Base-by-base conservation (phyloP, 768 basidiomycete genomes). In the Panaeolus papilionaceus region DNA sequence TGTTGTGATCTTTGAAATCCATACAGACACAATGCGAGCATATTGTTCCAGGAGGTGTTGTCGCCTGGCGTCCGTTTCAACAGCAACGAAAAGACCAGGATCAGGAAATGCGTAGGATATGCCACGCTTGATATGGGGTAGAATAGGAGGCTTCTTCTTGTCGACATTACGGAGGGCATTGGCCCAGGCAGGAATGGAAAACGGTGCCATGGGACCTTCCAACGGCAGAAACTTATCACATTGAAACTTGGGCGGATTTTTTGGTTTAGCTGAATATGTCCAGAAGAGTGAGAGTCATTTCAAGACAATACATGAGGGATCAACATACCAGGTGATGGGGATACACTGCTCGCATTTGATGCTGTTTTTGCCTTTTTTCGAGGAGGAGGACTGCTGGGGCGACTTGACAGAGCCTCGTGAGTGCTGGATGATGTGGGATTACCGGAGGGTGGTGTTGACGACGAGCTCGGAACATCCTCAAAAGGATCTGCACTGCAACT, bases 141-240 rank as follows among this genome's bases (percentile, higher is more conserved):
- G 33, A 33, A 5, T 2, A 33, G 33, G 33, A 33, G 1, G 1
- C 33, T 33, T 1, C 33, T 33, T 33, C 33, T 2, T 33, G 33
- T 33, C 33, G 2, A 33, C 33, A 33, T 33, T 33, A 33, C 33
- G 33, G 33, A 33, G 33, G 5, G 33, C 33, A 33, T 33, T 33
- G 33, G 33, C 33, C 33, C 33, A 33, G 5, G 33, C 33, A 33
- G 33, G 33, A 33, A 33, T 33, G 2, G 64, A 38, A 54, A 54
- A 65, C 37, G 64, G 64, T 33, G 54, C 49, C n/a, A 66, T 6
- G 1, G 38, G 65, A 26, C 65, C 61, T 11, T 61, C 20, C 11
- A 66, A 28, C 11, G 54, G 51, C 26, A 28, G n/a, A 33, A 66
- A 66, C 18, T 66, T 66, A 51, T 66, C 26, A 2, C 54, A 54